Conservation (phyloP, 257 asterid genomes). For the Scutellaria galericulata region DNA sequence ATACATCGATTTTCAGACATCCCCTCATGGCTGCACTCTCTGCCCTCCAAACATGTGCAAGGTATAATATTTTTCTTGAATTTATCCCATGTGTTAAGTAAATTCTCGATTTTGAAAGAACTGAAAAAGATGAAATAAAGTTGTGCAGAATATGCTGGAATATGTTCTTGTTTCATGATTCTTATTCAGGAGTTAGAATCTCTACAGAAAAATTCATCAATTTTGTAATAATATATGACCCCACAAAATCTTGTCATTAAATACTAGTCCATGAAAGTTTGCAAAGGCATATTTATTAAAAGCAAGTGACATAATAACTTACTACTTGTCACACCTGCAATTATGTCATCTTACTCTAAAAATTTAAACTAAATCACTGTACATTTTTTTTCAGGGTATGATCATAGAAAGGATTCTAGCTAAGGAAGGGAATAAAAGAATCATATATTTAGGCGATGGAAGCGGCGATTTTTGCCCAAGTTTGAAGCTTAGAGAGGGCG, state of each 20-base stretch:
- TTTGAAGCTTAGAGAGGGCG: constrained; percentile 51
- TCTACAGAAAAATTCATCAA: no score
- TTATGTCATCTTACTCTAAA: not conserved
- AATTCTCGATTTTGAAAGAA: not conserved
- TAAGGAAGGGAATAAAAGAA: constrained; percentile 60
- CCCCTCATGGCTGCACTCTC: constrained; percentile 65
- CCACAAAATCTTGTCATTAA: constrained; percentile 34
- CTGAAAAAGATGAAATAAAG: no score
- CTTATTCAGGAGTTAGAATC: not conserved
- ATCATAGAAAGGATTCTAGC: constrained; percentile 66
- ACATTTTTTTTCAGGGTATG: constrained; percentile 51
- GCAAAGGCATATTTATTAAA: no score
- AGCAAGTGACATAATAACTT: constrained; percentile 16
- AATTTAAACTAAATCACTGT: not conserved
- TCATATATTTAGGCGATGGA: constrained; percentile 80
- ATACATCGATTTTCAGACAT: constrained; percentile 55
- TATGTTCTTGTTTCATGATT: constrained; percentile 26
- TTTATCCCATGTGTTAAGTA: not conserved
- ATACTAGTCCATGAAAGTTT: no score
- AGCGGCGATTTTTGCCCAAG: constrained; percentile 70
- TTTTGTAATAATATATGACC: constrained; percentile 10
- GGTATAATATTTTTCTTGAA: constrained; percentile 37
- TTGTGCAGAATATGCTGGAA: constrained; percentile 21
- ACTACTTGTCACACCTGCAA: not conserved
- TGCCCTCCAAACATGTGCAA: constrained; percentile 93